Evolutionary conservation across 345 rosid species (phyloP), one percentile per base, ranked within the genome.

Genomic region (Erysimum cheiranthoides): DNA sequence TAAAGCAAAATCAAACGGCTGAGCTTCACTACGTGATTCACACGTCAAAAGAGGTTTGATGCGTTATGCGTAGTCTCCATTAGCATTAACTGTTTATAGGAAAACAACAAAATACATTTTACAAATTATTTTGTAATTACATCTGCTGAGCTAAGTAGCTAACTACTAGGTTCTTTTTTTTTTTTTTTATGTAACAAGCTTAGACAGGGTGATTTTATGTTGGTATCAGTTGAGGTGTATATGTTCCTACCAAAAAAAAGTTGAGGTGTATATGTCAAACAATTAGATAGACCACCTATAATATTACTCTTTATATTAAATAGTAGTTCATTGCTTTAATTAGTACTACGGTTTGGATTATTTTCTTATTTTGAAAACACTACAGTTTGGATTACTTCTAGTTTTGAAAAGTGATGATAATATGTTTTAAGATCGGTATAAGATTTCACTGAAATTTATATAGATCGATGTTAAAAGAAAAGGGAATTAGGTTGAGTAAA

Each of bases 401-500:
- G 9, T 62, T n/a, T 11, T 16, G 27, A 46, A 47, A 17, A 47
- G 6, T 61, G 40, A 47, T 17, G 43, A 32, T 35, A 50, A 6
- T 49, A 49, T 16, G 32, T 18, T 47, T 57, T 6, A 8, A 50
- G 16, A 59, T 8, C 3, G 11, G 30, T 71, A 8, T 10, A 6
- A 38, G 0, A 45, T 32, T 31, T 7, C 6, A n/a, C 2, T 16
- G 69, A 30, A 51, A 61, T 36, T 5, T 3, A 60, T 59, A 5
- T 60, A 50, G 5, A 28, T 30, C 8, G 61, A 30, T 43, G 42
- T 53, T 11, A 51, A 34, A 69, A 62, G 50, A 16, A 76, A 67
- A 68, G 14, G 54, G 34, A 43, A 76, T 62, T 35, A 70, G 56
- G 65, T 63, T 30, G 67, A 68, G 79, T 61, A 40, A 70, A 76